Conservation (phyloP, 2,329 filamentous ascomycete species). For the Hansfordia pulvinata region DNA sequence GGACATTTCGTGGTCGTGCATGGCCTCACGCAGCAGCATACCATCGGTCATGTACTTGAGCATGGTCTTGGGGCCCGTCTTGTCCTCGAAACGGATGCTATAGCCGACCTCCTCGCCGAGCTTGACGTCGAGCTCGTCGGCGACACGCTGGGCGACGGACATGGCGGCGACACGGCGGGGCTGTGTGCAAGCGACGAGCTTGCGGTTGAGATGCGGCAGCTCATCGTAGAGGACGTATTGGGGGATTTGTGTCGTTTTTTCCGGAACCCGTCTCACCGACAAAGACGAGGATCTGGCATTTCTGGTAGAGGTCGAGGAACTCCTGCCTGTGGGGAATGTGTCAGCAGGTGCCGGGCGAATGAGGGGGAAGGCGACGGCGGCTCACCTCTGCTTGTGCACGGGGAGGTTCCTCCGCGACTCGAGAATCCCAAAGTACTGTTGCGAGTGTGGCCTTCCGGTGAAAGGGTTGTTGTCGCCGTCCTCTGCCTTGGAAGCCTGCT, state of each 20-base stretch:
- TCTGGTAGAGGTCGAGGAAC: slow-evolving; percentile 86
- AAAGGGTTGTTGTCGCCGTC: slow-evolving; percentile 77
- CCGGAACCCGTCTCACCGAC: slow-evolving; percentile 98
- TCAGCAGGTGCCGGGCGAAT: slow-evolving; percentile 2
- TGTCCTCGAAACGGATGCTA: slow-evolving; percentile 97
- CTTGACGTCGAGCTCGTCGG: slow-evolving; percentile 87
- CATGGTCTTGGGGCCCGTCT: slow-evolving; percentile 74
- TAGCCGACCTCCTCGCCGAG: slow-evolving; percentile 94
- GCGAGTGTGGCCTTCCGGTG: slow-evolving; percentile 62
- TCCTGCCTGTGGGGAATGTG: slow-evolving; percentile 48
- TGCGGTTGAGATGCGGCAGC: slow-evolving; percentile 70
- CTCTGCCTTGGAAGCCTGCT: slow-evolving; percentile 60
- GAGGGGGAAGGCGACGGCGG: slow-evolving; percentile 3
- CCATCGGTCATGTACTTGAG: slow-evolving; percentile 99
- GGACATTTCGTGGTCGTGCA: slow-evolving; percentile 84
- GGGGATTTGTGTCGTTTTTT: slow-evolving; percentile 97
- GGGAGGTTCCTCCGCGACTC: slow-evolving; percentile 73
- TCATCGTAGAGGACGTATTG: slow-evolving; percentile 98
- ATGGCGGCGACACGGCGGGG: slow-evolving; percentile 95
- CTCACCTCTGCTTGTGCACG: slow-evolving; percentile 77
- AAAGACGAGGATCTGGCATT: slow-evolving; percentile 91
- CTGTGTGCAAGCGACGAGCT: slow-evolving; percentile 94
- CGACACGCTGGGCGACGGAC: slow-evolving; percentile 96
- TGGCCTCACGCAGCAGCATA: slow-evolving; percentile 92
- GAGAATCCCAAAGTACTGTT: slow-evolving; percentile 82